phyloP scores from a whole-genome alignment of 495 filamentous ascomycete genomes.

The Podospora pseudocomata region DNA sequence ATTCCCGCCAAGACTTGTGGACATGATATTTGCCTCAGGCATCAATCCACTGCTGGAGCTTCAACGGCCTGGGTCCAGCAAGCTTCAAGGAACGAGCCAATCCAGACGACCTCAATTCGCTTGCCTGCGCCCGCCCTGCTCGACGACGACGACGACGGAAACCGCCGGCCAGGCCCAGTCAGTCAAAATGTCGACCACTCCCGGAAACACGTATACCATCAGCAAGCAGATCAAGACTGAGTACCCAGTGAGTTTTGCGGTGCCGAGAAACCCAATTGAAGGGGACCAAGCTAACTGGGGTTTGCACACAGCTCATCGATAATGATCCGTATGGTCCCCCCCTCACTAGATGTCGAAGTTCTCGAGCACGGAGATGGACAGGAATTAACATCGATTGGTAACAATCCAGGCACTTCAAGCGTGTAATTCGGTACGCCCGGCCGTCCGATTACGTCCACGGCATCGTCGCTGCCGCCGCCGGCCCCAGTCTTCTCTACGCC shows the following conservation, averaged over 20 bases:
- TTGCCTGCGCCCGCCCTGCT: background rate
- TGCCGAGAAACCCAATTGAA: conserved; percentile 19
- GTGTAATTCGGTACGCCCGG: conserved; percentile 83
- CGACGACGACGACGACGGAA: conserved; percentile 29
- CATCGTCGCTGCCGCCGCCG: conserved; percentile 58
- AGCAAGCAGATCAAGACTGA: conserved; percentile 71
- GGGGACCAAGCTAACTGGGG: conserved; percentile 16
- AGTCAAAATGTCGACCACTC: conserved; percentile 57
- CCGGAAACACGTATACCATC: conserved; percentile 55
- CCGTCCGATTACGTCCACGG: conserved; percentile 74
- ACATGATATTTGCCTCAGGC: conserved; percentile 1
- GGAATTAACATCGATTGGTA: conserved; percentile 15
- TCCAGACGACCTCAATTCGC: background rate
- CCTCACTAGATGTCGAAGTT: background rate
- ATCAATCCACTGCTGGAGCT: background rate
- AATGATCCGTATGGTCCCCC: conserved; percentile 78
- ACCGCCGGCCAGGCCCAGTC: conserved; percentile 15
- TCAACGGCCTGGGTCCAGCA: conserved; percentile 5
- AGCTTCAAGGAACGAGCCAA: conserved; percentile 5
- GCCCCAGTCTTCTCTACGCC: conserved; percentile 66
- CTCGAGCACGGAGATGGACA: conserved; percentile 5
- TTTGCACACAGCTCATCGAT: conserved; percentile 76
- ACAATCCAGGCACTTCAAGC: conserved; percentile 72
- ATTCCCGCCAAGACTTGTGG: background rate
- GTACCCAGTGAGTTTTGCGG: conserved; percentile 63